Evolutionary conservation across 192 early-diverging fungal species (phyloP), one percentile per base, ranked within the genome.

Genomic region (Entomortierella beljakovae): DNA sequence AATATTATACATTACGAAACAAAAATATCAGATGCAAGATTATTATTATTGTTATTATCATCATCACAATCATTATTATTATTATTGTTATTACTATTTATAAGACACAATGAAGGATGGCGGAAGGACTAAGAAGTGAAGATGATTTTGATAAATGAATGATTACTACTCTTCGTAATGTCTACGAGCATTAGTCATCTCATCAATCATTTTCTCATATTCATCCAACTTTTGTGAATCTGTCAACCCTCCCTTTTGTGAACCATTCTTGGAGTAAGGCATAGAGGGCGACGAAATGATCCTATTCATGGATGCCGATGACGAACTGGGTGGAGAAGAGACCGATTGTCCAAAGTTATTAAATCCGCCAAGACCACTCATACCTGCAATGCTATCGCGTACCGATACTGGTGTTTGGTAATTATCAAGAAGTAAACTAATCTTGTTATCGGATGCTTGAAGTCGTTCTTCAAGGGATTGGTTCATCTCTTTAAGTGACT

Each of bases 391-490:
- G n/a, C 75, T 79, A 32, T 68, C 64, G 10, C 75, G 53, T 2
- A 79, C 75, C 11, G 75, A 69, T 9, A 70, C 75, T 9, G 68
- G 35, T 4, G 40, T 59, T 16, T 79, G 75, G 15, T 65, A 70
- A 13, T 79, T 79, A 49, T 79, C 75, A 43, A 79, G 35, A 31
- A 79, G 23, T 38, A 79, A 31, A 1, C 77, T 72, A 10, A 76
- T 76, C 52, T 83, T 75, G 61, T 74, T 75, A 56, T 83, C 77
- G 1, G 67, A 57, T 6, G 72, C 77, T 1, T 56, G 16, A 22
- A 83, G 48, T 49, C 77, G 71, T n/a, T 77, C 64, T 48, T 83
- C 77, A 32, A 83, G 51, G 22, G 71, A 59, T 13, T 63, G 65
- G 49, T 80, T 81, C 0, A 52, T 51, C 53, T 65, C 25, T 32